Evolutionary conservation across 192 early-diverging fungal species (phyloP), one percentile per base, ranked within the genome.

Genomic region (Backusella parvicylindrica): DNA sequence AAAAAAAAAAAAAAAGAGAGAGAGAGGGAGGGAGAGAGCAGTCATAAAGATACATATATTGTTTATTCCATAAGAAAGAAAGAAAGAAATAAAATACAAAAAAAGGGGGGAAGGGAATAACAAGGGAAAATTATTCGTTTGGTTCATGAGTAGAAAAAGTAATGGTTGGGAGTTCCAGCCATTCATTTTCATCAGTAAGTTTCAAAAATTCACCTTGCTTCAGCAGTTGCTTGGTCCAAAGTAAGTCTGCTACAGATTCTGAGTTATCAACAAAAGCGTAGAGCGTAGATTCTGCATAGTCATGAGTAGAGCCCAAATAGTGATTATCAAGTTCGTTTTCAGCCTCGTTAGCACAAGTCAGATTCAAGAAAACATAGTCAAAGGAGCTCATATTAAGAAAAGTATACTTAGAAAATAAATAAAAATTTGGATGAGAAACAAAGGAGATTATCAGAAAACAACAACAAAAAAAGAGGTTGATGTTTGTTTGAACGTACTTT

Each of bases 111-210:
- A 2, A 16, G 35, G 7, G 33, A 6, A 23, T 68, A n/a, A n/a
- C n/a, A n/a, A n/a, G 9, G 32, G 33, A 36, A 23, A 23, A 37
- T 72, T 38, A 63, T 37, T 50, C 71, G 0, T 72, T 32, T 30
- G 71, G 71, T 63, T 72, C 71, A 72, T 72, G 71, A 37, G 71
- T 72, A 38, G 71, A 72, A 38, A 36, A 72, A 18, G 31, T 31
- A 63, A 63, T 36, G 0, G 26, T 18, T 16, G 71, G 53, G 37
- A 63, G n/a, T 3, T 72, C 71, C 11, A 18, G 3, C 11, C 23
- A 56, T 35, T 72, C 71, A 23, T 63, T 40, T 37, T 31, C 71
- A 72, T 53, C 50, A 9, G 71, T 72, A 15, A 72, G 53, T 35
- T 50, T 72, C 21, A 72, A 38, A 37, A 72, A 72, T 70, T 70